phyloP scores from a whole-genome alignment of 2,329 filamentous ascomycete species.

The Apiospora hydei region DNA sequence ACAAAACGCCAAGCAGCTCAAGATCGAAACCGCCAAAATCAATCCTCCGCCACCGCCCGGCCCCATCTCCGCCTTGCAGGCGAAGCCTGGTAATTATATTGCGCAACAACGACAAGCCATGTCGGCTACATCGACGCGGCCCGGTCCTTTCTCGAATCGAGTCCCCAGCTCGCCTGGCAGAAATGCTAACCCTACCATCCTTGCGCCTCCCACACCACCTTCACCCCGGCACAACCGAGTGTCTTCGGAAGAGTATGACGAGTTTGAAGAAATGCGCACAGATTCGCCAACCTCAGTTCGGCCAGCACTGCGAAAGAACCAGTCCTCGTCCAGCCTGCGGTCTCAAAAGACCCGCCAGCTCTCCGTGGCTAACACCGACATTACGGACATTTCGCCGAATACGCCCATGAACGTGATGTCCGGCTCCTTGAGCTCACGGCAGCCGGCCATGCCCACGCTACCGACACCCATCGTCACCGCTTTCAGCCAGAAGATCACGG shows the following conservation, averaged over 20 bases:
- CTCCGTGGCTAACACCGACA: constrained; percentile 65
- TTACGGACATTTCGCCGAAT: constrained; percentile 70
- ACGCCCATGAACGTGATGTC: constrained; percentile 53
- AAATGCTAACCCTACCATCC: constrained; percentile 35
- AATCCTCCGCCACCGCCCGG: constrained; percentile 33
- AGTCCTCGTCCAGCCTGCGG: constrained; percentile 73
- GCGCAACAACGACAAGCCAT: constrained; percentile 52
- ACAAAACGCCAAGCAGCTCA: constrained; percentile 81
- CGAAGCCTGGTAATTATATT: constrained; percentile 46
- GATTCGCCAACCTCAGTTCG: constrained; percentile 60
- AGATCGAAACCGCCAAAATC: constrained; percentile 77
- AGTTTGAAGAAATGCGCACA: constrained; percentile 52
- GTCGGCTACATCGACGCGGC: constrained; percentile 45
- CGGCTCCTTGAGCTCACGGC: constrained; percentile 51
- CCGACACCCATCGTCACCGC: constrained; percentile 72
- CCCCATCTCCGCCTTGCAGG: constrained; percentile 35
- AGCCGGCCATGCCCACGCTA: constrained; percentile 66
- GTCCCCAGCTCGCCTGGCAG: constrained; percentile 44
- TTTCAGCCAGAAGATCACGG: constrained; percentile 65
- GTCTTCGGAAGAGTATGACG: constrained; percentile 41
- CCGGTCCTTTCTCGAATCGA: constrained; percentile 43
- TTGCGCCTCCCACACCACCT: constrained; percentile 33
- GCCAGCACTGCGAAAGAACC: constrained; percentile 68
- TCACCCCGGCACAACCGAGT: constrained; percentile 40
- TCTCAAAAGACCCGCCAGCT: constrained; percentile 77